Conservation (phyloP, 129 eudicot genomes). For the Helianthus tuberosus region DNA sequence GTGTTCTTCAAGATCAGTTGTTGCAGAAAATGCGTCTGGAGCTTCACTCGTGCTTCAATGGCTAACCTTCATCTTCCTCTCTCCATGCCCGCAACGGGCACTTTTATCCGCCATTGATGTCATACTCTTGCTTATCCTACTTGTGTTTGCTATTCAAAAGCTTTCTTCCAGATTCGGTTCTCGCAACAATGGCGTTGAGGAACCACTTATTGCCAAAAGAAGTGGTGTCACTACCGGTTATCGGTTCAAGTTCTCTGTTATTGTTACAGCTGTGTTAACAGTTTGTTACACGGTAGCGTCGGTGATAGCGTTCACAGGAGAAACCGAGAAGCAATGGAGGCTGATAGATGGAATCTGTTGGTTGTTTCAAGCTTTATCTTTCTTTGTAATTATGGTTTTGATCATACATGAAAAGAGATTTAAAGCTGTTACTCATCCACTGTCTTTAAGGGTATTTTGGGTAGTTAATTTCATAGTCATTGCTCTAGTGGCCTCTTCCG, state of each 20-base stretch:
- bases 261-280: conserved; percentile 39
- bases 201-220: conserved; percentile 42
- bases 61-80: conserved; percentile 52
- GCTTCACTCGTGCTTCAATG: conserved; percentile 35
- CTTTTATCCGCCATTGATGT: conserved; percentile 49
- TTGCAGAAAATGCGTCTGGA: conserved; percentile 23
- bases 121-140: conserved; percentile 40
- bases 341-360: conserved; percentile 58
- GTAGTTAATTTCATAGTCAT: conserved; percentile 39
- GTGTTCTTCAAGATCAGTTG: conserved; percentile 48
- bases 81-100: conserved; percentile 67
- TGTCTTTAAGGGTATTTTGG: conserved; percentile 67
- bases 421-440: conserved; percentile 57
- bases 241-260: conserved; percentile 54
- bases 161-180: conserved; percentile 39
- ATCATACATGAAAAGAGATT: conserved; percentile 72
- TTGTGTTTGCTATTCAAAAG: conserved; percentile 46
- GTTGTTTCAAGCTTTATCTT: conserved; percentile 63
- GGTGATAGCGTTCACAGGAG: conserved; percentile 39
- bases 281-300: conserved; percentile 32
- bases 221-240: conserved; percentile 28
- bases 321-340: conserved; percentile 46
- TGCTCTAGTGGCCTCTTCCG: conserved; percentile 49
- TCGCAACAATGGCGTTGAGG: conserved; percentile 12
- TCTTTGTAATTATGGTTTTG: conserved; percentile 48